Evolutionary conservation across 73 alveolate species (phyloP).

Genomic region (Uronychia setigera): DNA sequence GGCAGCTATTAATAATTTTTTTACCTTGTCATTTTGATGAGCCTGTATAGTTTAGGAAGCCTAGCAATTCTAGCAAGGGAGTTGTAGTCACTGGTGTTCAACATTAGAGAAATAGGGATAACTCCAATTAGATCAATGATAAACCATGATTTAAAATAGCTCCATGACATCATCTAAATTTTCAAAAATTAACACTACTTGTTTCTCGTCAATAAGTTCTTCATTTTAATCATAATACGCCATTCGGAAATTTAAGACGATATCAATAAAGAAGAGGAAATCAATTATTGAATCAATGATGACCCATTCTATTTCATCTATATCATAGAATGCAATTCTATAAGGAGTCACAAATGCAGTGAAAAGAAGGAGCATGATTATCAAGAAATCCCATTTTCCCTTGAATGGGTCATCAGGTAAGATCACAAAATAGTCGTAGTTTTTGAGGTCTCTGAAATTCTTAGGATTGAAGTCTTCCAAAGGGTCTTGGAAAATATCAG

Average conservation of each 20-base stretch:
- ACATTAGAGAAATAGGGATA: conserved; percentile 69
- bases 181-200: conserved; percentile 54
- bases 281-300: conserved; percentile 57
- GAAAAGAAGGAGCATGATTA: conserved; percentile 67
- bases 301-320: conserved; percentile 8
- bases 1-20: conserved; percentile 13
- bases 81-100: conserved; percentile 63
- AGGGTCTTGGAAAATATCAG: no score
- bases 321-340: conserved; percentile 34
- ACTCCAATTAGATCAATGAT: conserved; percentile 74
- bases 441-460: conserved; percentile 9
- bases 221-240: conserved; percentile 69
- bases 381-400: conserved; percentile 45
- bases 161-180: conserved; percentile 65
- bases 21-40: conserved; percentile 66
- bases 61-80: conserved; percentile 84
- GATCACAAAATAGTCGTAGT: conserved; percentile 21
- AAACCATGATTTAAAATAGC: conserved; percentile 81
- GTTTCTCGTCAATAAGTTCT: conserved; percentile 68
- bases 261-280: conserved; percentile 44
- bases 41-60: conserved; percentile 84
- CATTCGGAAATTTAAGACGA: conserved; percentile 56
- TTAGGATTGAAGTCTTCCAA: no score
- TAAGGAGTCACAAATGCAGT: conserved; percentile 36
- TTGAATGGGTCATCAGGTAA: conserved; percentile 56